phyloP scores from a whole-genome alignment of 139 green algal species.

The Coccomyxa sp. region DNA sequence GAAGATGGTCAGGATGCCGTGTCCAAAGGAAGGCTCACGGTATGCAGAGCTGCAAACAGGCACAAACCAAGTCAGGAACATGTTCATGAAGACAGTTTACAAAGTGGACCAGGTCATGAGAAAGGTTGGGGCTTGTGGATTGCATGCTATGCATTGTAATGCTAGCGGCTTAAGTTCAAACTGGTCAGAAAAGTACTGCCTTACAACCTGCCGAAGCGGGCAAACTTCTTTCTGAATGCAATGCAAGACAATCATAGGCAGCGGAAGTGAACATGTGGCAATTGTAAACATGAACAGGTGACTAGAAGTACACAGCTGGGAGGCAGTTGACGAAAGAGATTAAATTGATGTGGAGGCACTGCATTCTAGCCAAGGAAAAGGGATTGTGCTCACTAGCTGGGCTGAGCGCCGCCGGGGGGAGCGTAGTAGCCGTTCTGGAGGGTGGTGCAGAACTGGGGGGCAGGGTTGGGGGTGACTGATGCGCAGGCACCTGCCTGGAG shows the following conservation, averaged over 20 bases:
- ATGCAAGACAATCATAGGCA: neutral
- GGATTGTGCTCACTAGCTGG: neutral
- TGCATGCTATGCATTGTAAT: too few species aligned
- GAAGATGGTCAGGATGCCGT: slow-evolving; percentile 1
- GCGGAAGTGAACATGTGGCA: too few species aligned
- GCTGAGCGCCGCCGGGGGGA: slow-evolving; percentile 2
- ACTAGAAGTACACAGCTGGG: too few species aligned
- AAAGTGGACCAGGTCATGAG: neutral
- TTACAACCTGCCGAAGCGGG: too few species aligned
- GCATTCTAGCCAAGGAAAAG: too few species aligned
- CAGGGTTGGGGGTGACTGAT: neutral
- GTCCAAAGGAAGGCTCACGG: slow-evolving; percentile 25
- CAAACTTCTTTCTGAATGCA: neutral
- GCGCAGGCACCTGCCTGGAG: neutral
- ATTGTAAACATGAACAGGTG: too few species aligned
- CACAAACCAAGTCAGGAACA: neutral
- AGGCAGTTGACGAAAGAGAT: too few species aligned
- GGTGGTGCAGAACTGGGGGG: neutral
- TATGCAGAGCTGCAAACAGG: slow-evolving; percentile 4
- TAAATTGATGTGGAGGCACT: too few species aligned
- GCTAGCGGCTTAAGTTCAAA: too few species aligned
- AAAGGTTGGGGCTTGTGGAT: too few species aligned
- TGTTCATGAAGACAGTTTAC: neutral
- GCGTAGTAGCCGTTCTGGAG: neutral
- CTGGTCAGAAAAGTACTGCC: too few species aligned